Conservation (phyloP, 2,329 filamentous ascomycete species). For the Truncatella angustata region DNA sequence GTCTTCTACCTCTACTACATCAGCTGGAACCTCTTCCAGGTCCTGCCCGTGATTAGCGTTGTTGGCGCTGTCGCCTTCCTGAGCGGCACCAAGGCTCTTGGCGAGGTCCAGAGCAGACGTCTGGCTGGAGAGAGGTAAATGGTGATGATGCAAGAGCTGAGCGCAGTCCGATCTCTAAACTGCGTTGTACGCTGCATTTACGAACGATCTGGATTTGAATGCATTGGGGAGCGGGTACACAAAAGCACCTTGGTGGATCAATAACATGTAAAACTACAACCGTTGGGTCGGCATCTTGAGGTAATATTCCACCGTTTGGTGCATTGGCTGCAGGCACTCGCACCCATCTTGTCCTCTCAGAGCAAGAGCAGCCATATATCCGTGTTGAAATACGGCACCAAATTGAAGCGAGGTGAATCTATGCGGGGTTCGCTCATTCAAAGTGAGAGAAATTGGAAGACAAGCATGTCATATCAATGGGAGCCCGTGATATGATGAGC, state of each 20-base stretch:
- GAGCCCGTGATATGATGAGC: too few species aligned
- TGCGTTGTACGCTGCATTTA: not conserved
- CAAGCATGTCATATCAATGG: too few species aligned
- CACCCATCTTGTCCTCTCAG: too few species aligned
- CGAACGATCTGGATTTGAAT: constrained; percentile 6
- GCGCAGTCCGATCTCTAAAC: not conserved
- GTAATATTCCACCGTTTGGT: too few species aligned
- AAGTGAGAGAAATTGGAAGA: too few species aligned
- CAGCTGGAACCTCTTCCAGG: constrained; percentile 88
- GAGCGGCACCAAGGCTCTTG: constrained; percentile 84
- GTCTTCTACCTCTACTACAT: constrained; percentile 96
- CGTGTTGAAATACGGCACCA: too few species aligned
- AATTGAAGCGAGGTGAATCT: too few species aligned
- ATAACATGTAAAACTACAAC: not conserved
- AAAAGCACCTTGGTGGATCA: constrained; percentile 3
- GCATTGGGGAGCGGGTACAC: constrained; percentile 4
- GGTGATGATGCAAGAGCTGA: not conserved
- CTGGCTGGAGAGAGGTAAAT: constrained; percentile 62
- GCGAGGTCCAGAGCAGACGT: constrained; percentile 87
- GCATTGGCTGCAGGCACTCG: too few species aligned
- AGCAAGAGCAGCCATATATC: too few species aligned
- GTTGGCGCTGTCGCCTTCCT: constrained; percentile 74
- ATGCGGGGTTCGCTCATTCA: too few species aligned
- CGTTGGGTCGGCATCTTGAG: not conserved
- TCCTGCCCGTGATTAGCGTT: constrained; percentile 68